Evolutionary conservation across 208 protist species (phyloP), one percentile per base, ranked within the genome.

Genomic region (Naegleria fowleri): DNA sequence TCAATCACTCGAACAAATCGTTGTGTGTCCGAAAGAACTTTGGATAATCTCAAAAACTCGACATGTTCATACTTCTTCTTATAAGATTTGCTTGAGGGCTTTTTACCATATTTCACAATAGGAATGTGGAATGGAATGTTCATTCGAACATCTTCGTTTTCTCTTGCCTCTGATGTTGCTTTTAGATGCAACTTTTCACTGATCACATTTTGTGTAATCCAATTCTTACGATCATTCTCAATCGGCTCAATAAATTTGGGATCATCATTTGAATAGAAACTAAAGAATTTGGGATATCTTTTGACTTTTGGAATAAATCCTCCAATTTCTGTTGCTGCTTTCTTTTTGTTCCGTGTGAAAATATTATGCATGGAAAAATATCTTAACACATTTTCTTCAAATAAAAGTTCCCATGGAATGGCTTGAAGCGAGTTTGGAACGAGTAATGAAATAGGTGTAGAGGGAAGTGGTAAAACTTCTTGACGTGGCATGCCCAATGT

Each of bases 401-500:
- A 89, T 40, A 89, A 67, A 38, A 89, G 25, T 29, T 89, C 86
- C 86, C 86, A 89, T 75, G 86, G 86, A 67, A 89, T 67, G 0
- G 25, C n/a, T 41, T 58, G 48, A 40, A 89, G 33, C 6, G 25
- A 40, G 19, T 19, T 36, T 36, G 67, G 67, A 0, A 33, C 67
- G 5, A 79, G 19, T 25, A 79, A n/a, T 36, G 67, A 36, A 33
- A 79, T 79, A 79, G 67, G 67, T 36, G 67, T 79, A 7, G 67
- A 36, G n/a, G 67, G 67, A 79, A n/a, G 19, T 15, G 67, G 67
- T 36, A 79, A 36, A 25, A 36, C 36, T 36, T 79, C 67, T 79
- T 0, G 29, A 36, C n/a, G 13, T 25, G 67, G 67, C 29, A 79
- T 79, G 2, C 25, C 25, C 7, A 36, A 6, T 5, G 25, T 79